Evolutionary conservation across 2,329 filamentous ascomycete species (phyloP), one percentile per base, ranked within the genome.

Genomic region (Tolypocladium guangdongense): DNA sequence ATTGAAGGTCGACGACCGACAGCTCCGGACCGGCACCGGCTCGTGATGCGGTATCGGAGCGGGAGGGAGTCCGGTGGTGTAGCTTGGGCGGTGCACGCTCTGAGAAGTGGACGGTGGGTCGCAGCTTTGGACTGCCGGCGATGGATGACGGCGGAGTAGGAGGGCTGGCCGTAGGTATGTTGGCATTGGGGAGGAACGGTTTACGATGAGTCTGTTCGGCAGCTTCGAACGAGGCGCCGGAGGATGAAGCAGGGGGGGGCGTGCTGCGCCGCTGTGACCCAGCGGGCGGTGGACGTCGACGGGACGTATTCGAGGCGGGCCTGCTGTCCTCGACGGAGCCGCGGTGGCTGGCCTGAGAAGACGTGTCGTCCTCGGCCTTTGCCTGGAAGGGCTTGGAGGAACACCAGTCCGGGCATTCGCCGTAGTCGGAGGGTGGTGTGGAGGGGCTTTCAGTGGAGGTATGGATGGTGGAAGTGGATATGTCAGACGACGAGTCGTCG

Each of bases 1-100:
- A 95, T 63, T 84, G 84, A 63, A 79, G 81, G 64, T 91, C 87
- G 32, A 87, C 68, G 2, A 80, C 78, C 1, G 63, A 67, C 11
- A 62, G 39, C 11, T 48, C 39, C 10, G 55, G 52, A 0, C 38
- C 54, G 2, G 53, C 52, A 4, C 24, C 43, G 2, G 38, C 47
- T 8, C 55, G 56, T 3, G 57, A 53, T n/a, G 55, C 49, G 7
- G 49, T 52, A 10, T 56, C 56, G 38, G 38, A 20, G 2, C 46
- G 52, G 22, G 35, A 33, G 5, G 33, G 45, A 14, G 57, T 49
- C 6, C 57, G 57, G 4, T 59, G 58, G 33, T 66, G 57, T 7
- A 67, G 43, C 2, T 66, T 55, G 1, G 65, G 57, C 0, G 65
- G 64, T 0, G 52, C 61, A 2, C 59, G 56, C 12, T 68, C 61